These are phyloP conservation scores for Fraxinus excelsior DNA, from an alignment of 257 asterid species.

Conservation along the genomic window DNA sequence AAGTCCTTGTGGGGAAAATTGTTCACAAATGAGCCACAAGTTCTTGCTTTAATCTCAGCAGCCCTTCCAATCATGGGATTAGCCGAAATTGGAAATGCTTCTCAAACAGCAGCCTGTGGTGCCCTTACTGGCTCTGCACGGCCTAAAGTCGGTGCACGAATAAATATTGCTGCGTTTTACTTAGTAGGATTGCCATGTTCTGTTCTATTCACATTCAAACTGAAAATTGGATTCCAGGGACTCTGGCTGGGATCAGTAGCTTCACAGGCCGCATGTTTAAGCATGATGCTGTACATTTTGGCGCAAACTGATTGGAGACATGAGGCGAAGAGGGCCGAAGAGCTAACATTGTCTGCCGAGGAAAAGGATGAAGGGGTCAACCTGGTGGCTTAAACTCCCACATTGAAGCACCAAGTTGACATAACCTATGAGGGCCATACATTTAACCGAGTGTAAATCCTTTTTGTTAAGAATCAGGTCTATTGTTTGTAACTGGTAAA, in stretches of 20 bases:
- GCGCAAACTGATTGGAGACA: slow-evolving; percentile 68
- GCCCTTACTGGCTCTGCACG: slow-evolving; percentile 79
- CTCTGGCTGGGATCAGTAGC: slow-evolving; percentile 80
- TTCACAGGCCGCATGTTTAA: slow-evolving; percentile 56
- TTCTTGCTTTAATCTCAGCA: slow-evolving; percentile 44
- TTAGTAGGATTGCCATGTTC: slow-evolving; percentile 80
- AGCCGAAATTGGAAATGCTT: slow-evolving; percentile 74
- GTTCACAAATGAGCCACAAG: slow-evolving; percentile 60
- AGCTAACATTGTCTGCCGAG: slow-evolving; percentile 46
- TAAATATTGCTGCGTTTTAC: slow-evolving; percentile 76
- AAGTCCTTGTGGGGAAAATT: slow-evolving; percentile 57
- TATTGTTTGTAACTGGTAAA: not conserved
- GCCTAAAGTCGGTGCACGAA: slow-evolving; percentile 67
- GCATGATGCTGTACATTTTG: slow-evolving; percentile 58
- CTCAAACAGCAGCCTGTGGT: slow-evolving; percentile 83
- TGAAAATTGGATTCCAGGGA: slow-evolving; percentile 63
- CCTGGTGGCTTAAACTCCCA: slow-evolving; percentile 39
- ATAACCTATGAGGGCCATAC: not conserved
- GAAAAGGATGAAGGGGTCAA: slow-evolving; percentile 48
- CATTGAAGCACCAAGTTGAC: not conserved
- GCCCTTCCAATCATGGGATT: slow-evolving; percentile 69
- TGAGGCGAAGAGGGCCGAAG: slow-evolving; percentile 72
- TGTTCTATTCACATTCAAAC: slow-evolving; percentile 52
- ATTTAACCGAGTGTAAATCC: not conserved
- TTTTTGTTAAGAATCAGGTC: slow-evolving; percentile 1